phyloP scores from a whole-genome alignment of 176 grass and related monocot genomes.

The Microstegium vimineum region DNA sequence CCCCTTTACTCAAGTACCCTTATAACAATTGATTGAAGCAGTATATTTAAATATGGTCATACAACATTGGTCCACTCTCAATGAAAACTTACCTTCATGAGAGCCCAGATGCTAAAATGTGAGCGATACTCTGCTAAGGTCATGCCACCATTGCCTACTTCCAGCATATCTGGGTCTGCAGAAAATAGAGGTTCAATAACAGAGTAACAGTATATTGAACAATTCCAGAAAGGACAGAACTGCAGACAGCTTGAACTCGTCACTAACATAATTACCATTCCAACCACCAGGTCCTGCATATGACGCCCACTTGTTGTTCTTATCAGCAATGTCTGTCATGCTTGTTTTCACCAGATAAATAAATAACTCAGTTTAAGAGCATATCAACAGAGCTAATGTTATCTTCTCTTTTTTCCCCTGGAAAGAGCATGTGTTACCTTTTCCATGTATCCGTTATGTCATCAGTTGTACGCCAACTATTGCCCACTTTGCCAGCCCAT shows the following conservation, averaged over 20 bases:
- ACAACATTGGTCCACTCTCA: not conserved
- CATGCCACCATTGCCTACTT: constrained; percentile 93
- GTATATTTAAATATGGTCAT: not conserved
- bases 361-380: constrained; percentile 31
- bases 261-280: constrained; percentile 67
- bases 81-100: constrained; percentile 69
- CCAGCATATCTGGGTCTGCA: constrained; percentile 93
- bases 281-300: constrained; percentile 97
- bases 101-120: constrained; percentile 98
- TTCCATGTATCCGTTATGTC: constrained; percentile 87
- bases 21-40: not conserved
- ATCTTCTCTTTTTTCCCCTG: not conserved
- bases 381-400: not conserved
- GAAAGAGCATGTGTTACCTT: constrained; percentile 49
- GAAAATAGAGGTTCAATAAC: not conserved
- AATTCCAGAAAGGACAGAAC: not conserved
- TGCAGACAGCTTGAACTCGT: not conserved
- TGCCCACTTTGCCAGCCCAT: constrained; percentile 89
- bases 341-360: constrained; percentile 49
- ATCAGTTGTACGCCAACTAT: constrained; percentile 96
- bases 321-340: constrained; percentile 90
- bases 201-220: not conserved
- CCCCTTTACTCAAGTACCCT: not conserved
- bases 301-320: constrained; percentile 96
- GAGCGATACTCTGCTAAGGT: constrained; percentile 72